Evolutionary conservation across 2,329 filamentous ascomycete genomes (phyloP), one percentile per base, ranked within the genome.

Genomic region (Fusarium torulosum): DNA sequence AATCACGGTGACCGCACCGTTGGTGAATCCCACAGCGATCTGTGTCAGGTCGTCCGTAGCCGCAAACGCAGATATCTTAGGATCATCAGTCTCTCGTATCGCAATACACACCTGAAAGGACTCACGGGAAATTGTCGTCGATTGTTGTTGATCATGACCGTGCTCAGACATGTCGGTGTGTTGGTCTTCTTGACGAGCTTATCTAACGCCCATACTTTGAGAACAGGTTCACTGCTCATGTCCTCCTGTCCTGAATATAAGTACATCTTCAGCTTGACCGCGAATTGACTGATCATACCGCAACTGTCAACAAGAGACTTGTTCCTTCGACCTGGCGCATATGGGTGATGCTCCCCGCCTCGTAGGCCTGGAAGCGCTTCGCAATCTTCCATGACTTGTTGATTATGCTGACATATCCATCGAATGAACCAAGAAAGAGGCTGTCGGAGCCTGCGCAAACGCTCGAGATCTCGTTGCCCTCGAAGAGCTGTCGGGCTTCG

Each of bases 191-290:
- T 98, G 70, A 97, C 93, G 6, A 91, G 86, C 80, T 94, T 96
- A 77, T 98, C 94, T 71, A 99, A 84, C 21, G 93, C 95, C 96
- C 96, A 99, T n/a, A 98, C 95, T 78, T 97, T 98, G 62, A 99
- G 80, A 20, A 95, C 86, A 0, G 96, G 95, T 72, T 98, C 94
- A 72, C 87, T 91, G 38, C 91, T 91, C 52, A 97, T 83, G 74
- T 98, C 94, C 79, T 99, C 96, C 80, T 91, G 77, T 20, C 61
- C 0, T 4, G 0, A 1, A 14, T 35, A 56, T 72, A 42, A 74
- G 67, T 17, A 55, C 21, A 14, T n/a, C 13, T n/a, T 6, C 7
- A 6, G n/a, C 2, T 19, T 10, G 6, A 19, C 13, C 4, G 17
- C 23, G 2, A 3, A 7, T 38, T n/a, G 19, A 23, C 5, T 23